phyloP scores from a whole-genome alignment of 192 early-diverging fungal species.

The Phlyctochytrium bullatum region DNA sequence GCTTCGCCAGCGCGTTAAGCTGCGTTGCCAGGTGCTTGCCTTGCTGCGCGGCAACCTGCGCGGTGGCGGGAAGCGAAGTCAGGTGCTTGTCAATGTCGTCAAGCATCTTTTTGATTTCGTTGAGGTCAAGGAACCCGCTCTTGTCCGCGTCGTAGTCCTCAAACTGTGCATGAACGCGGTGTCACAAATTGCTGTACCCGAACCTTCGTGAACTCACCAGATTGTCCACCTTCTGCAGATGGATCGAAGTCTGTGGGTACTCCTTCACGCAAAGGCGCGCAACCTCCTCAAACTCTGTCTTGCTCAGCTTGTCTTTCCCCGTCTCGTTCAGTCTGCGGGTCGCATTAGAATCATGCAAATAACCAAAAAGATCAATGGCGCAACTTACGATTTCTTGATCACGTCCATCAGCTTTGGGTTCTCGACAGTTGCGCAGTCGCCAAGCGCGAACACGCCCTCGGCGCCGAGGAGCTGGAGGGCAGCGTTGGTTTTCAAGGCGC shows the following conservation, averaged over 20 bases:
- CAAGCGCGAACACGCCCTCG: conserved; percentile 64
- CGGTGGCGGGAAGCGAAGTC: conserved; percentile 43
- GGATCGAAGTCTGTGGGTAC: conserved; percentile 53
- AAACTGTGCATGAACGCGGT: too few species aligned
- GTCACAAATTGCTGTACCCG: too few species aligned
- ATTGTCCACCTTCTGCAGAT: conserved; percentile 44
- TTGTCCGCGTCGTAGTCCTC: conserved; percentile 34
- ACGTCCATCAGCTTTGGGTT: conserved; percentile 53
- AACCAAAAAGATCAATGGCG: neutral
- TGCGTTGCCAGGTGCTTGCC: conserved; percentile 35
- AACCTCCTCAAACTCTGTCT: conserved; percentile 46
- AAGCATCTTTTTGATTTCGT: conserved; percentile 22
- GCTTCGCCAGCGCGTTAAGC: conserved; percentile 22
- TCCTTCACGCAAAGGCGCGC: conserved; percentile 38
- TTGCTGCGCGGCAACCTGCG: conserved; percentile 38
- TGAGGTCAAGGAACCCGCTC: conserved; percentile 14
- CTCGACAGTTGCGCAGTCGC: conserved; percentile 73
- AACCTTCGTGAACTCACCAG: conserved; percentile 1
- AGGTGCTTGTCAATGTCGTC: conserved; percentile 33
- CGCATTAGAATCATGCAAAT: conserved; percentile 22
- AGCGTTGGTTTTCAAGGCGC: conserved; percentile 60
- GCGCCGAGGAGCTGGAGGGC: conserved; percentile 57
- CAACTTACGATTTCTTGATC: conserved; percentile 26
- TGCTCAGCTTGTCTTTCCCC: conserved; percentile 50
- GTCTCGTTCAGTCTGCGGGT: conserved; percentile 44